phyloP scores from a whole-genome alignment of 352 stramenopile species.

The Pythium brassicae region DNA sequence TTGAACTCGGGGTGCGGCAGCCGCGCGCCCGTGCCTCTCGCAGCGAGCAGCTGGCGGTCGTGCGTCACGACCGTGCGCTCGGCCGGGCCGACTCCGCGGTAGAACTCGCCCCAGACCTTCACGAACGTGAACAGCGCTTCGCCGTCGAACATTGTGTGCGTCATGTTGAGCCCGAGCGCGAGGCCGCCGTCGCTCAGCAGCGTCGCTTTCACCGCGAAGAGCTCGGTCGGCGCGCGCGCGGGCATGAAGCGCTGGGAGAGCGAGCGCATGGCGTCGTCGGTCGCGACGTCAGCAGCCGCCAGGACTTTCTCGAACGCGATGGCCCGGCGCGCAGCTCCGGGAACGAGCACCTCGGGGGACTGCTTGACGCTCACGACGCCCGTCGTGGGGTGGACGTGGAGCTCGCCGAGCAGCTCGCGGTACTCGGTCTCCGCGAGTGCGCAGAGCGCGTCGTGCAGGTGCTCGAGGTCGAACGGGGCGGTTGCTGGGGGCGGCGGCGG shows the following conservation, averaged over 20 bases:
- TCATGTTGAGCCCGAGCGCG: slow-evolving; percentile 36
- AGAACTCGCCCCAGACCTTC: slow-evolving; percentile 53
- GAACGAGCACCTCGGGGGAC: neutral
- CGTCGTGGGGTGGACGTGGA: slow-evolving; percentile 20
- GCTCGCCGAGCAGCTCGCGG: slow-evolving; percentile 30
- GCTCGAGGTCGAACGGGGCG: slow-evolving; percentile 30
- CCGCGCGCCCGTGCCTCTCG: slow-evolving; percentile 12
- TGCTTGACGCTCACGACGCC: slow-evolving; percentile 33
- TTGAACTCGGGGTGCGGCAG: slow-evolving; percentile 44
- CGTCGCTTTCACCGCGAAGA: slow-evolving; percentile 33
- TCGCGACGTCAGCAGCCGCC: slow-evolving; percentile 16
- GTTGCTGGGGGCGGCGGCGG: slow-evolving; percentile 12
- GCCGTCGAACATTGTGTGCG: slow-evolving; percentile 43
- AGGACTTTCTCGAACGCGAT: slow-evolving; percentile 36
- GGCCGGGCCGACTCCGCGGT: slow-evolving; percentile 24
- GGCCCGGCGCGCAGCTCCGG: slow-evolving; percentile 9
- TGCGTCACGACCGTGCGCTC: slow-evolving; percentile 29
- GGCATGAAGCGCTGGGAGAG: slow-evolving; percentile 35
- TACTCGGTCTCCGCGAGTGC: slow-evolving; percentile 42
- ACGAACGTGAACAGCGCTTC: slow-evolving; percentile 59
- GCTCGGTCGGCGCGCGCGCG: slow-evolving; percentile 12
- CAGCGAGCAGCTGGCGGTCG: slow-evolving; percentile 31
- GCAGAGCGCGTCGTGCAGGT: slow-evolving; percentile 29
- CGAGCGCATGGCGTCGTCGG: slow-evolving; percentile 23
- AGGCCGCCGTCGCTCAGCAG: slow-evolving; percentile 42